Evolutionary conservation across 148 eudicot genomes (phyloP).

Genomic region (Cornus controversa): DNA sequence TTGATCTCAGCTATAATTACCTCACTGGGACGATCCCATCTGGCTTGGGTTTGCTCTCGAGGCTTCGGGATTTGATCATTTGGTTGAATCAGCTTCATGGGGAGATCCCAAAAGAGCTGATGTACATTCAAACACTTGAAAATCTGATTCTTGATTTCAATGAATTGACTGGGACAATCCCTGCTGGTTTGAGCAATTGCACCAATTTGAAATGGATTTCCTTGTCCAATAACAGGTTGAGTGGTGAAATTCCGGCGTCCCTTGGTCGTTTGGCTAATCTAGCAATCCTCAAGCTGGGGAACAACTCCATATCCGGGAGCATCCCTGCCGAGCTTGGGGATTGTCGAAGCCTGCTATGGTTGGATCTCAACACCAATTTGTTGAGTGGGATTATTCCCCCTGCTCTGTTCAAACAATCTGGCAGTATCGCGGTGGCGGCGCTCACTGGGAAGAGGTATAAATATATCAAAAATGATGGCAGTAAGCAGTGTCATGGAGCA

Average conservation of each 20-base stretch:
- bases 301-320: conserved; percentile 61
- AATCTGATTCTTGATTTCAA: conserved; percentile 61
- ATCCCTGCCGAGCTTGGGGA: conserved; percentile 77
- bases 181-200: conserved; percentile 53
- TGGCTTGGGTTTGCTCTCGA: conserved; percentile 41
- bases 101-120: conserved; percentile 57
- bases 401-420: conserved; percentile 67
- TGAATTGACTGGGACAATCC: conserved; percentile 41
- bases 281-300: conserved; percentile 74
- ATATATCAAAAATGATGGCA: conserved; percentile 76
- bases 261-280: conserved; percentile 58
- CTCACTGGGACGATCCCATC: conserved; percentile 46
- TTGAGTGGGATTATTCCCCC: conserved; percentile 71
- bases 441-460: conserved; percentile 68
- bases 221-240: conserved; percentile 53
- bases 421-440: conserved; percentile 52
- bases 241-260: conserved; percentile 70
- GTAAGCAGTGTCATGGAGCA: conserved; percentile 75
- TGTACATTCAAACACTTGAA: conserved; percentile 33
- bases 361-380: conserved; percentile 77
- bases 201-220: conserved; percentile 54
- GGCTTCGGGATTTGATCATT: conserved; percentile 45
- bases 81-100: conserved; percentile 60
- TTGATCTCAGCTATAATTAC: conserved; percentile 57
- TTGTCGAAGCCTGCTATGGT: conserved; percentile 69